These are phyloP conservation scores for Cystobasidium tubakii DNA, from an alignment of 768 basidiomycete species.

Conservation along the genomic window DNA sequence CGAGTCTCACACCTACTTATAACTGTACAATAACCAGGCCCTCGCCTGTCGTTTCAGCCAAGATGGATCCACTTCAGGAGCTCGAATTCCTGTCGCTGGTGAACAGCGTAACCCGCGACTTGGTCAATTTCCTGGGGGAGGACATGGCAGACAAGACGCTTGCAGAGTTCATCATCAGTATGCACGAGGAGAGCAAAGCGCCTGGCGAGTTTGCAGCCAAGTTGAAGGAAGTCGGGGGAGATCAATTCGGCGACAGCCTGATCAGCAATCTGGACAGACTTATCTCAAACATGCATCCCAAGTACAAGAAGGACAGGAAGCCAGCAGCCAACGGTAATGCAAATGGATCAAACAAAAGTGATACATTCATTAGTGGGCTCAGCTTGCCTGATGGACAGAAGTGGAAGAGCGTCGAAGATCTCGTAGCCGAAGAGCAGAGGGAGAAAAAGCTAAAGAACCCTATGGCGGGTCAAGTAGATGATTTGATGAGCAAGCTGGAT, in stretches of 20 bases:
- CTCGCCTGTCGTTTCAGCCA: neutral
- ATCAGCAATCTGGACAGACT: conserved; percentile 89
- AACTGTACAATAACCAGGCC: neutral
- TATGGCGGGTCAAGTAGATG: conserved; percentile 60
- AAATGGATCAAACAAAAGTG: conserved; percentile 45
- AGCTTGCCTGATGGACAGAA: conserved; percentile 65
- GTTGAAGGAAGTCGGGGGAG: conserved; percentile 68
- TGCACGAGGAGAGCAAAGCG: conserved; percentile 77
- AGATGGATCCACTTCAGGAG: conserved; percentile 66
- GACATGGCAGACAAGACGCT: conserved; percentile 76
- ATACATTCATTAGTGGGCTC: conserved; percentile 49
- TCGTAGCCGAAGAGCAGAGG: conserved; percentile 72
- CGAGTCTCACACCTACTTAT: neutral
- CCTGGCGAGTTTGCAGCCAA: conserved; percentile 73
- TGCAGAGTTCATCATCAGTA: conserved; percentile 86
- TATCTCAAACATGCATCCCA: conserved; percentile 89
- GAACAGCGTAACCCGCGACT: conserved; percentile 80
- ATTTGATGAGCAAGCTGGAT: conserved; percentile 72
- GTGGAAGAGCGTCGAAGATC: conserved; percentile 81
- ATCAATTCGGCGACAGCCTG: conserved; percentile 75
- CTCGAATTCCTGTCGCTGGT: conserved; percentile 89
- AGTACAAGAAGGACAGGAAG: conserved; percentile 65
- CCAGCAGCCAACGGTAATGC: conserved; percentile 39
- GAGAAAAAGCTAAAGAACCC: conserved; percentile 49
- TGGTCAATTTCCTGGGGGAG: conserved; percentile 31